phyloP scores from a whole-genome alignment of 78 protist genomes.

The Dictyostelium purpureum region DNA sequence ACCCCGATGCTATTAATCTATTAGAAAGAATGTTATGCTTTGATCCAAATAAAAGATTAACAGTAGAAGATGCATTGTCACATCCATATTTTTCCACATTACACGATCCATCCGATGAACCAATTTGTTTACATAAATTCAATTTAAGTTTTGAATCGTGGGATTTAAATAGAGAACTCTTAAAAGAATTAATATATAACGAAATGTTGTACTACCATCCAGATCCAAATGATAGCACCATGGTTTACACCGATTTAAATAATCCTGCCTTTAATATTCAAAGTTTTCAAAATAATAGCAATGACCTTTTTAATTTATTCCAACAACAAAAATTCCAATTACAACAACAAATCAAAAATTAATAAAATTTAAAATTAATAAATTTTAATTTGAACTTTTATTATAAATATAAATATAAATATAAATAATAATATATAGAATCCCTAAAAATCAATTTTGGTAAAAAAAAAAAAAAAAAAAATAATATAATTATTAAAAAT shows the following conservation, averaged over 20 bases:
- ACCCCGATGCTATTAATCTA: slow-evolving; percentile 90
- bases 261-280: not conserved
- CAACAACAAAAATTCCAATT: slow-evolving; percentile 53
- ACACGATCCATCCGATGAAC: slow-evolving; percentile 82
- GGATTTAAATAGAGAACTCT: slow-evolving; percentile 58
- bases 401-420: no score
- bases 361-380: no score
- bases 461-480: no score
- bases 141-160: slow-evolving; percentile 71
- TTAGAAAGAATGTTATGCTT: slow-evolving; percentile 90
- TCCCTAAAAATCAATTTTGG: no score
- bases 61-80: slow-evolving; percentile 83
- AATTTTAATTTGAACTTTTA: no score
- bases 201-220: slow-evolving; percentile 79
- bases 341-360: not conserved
- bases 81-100: slow-evolving; percentile 88
- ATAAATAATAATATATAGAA: no score
- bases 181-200: slow-evolving; percentile 65
- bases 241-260: not conserved
- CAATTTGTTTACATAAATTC: slow-evolving; percentile 29
- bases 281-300: not conserved
- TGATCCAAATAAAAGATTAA: slow-evolving; percentile 92
- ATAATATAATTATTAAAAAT: no score
- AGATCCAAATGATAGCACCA: not conserved
- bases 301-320: not conserved